These are phyloP conservation scores for Populus trichocarpa DNA, from an alignment of 441 rosid species.

Conservation along the genomic window DNA sequence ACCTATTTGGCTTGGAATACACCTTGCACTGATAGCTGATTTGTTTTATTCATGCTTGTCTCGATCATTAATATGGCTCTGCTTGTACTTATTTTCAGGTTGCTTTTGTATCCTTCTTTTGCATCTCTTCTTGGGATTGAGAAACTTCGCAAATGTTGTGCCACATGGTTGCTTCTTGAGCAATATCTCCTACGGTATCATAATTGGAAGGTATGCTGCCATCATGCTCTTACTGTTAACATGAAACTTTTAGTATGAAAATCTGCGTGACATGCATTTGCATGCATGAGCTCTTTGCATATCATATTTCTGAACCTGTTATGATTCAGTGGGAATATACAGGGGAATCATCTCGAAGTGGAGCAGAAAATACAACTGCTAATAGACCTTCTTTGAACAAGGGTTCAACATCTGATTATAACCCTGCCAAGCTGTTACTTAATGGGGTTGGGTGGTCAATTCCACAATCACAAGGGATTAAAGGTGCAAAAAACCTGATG, in stretches of 20 bases:
- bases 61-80: slow-evolving; percentile 14
- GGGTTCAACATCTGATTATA: slow-evolving; percentile 55
- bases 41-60: slow-evolving; percentile 4
- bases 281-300: slow-evolving; percentile 7
- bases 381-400: slow-evolving; percentile 43
- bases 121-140: slow-evolving; percentile 94
- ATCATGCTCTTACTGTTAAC: slow-evolving; percentile 12
- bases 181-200: slow-evolving; percentile 78
- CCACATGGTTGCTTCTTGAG: slow-evolving; percentile 96
- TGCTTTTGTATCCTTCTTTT: slow-evolving; percentile 87
- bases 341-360: slow-evolving; percentile 66
- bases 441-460: slow-evolving; percentile 83
- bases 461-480: slow-evolving; percentile 70
- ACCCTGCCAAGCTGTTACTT: slow-evolving; percentile 71
- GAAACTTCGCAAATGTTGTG: slow-evolving; percentile 86
- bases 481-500: slow-evolving; percentile 55
- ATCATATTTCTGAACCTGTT: slow-evolving; percentile 32
- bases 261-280: slow-evolving; percentile 2
- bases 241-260: slow-evolving; percentile 14
- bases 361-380: slow-evolving; percentile 37
- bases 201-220: slow-evolving; percentile 78
- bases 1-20: slow-evolving; percentile 1
- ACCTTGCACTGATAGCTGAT: background rate
- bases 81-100: slow-evolving; percentile 42
- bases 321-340: slow-evolving; percentile 85